Base-by-base conservation (phyloP, 805 yeast genomes). In the Allodekkera sacchari region DNA sequence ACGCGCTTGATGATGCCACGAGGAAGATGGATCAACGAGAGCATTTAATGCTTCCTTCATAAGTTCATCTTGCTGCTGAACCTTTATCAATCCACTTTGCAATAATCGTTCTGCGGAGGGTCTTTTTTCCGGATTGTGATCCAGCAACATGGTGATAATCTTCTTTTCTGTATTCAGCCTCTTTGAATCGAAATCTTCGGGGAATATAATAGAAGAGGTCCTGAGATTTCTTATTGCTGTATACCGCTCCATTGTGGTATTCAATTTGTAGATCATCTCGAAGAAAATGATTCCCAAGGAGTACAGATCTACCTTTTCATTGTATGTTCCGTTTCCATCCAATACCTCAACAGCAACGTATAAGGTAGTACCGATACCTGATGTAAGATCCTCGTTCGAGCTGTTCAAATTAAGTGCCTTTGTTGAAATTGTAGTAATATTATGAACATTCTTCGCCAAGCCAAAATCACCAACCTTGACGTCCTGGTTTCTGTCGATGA, bases 391-490 rank as follows among this genome's bases (percentile, higher is more conserved):
- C 23, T 81, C 94, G 17, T 64, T 45, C 11, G 61, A 39, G 45
- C 60, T 42, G 21, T 39, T 41, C 23, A 42, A 10, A 21, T 48
- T 51, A 36, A 30, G 12, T 25, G 34, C 30, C 29, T 39, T 20
- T 19, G 42, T 23, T 12, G 34, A 25, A 41, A 36, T 20, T 26
- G 29, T 21, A 1, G 27, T 12, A 3, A 71, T 46, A 35, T 59
- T 64, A 49, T 83, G 92, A 2, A 83, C 87, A 49, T 79, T 88
- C 43, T 88, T 87, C 0, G 99, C 99, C 36, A 92, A 68, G 0
- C 99, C 99, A 57, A 92, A 92, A 52, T 92, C 99, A 48, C 98
- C 98, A 25, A 92, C 80, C 52, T 92, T 92, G 36, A 92, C 77
- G 48, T 89, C 87, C 43, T 82, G 77, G 1, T 83, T 72, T 42